Percentiles rank a stretch among this genome's conserved stretches.
Conservation (phyloP, 345 rosid species). For the Anastatica hierochuntica region DNA sequence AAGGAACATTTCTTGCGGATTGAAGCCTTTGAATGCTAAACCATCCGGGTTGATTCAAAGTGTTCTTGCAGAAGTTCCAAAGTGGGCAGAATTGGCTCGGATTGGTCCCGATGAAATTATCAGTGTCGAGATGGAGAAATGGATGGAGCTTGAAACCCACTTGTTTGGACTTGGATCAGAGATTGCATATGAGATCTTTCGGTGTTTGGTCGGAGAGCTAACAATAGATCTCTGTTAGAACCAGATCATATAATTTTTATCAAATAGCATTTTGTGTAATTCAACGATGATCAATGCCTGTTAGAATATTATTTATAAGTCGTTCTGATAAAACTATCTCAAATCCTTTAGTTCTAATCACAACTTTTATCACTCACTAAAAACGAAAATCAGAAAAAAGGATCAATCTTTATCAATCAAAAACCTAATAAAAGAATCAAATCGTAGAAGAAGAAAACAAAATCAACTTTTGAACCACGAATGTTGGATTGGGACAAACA, state of each 20-base stretch:
- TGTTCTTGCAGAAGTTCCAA: slow-evolving; percentile 48
- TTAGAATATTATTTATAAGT: too few species aligned
- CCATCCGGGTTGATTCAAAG: slow-evolving; percentile 36
- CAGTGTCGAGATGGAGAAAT: slow-evolving; percentile 58
- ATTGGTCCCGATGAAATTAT: slow-evolving; percentile 51
- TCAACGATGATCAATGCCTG: too few species aligned
- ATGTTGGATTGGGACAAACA: background rate
- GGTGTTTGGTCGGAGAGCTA: slow-evolving; percentile 48
- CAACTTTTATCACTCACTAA: slow-evolving; percentile 1
- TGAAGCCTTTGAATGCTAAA: slow-evolving; percentile 27
- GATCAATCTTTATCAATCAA: slow-evolving; percentile 4
- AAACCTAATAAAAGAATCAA: background rate
- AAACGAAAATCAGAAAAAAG: background rate
- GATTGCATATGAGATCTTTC: slow-evolving; percentile 47
- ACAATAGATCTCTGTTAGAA: slow-evolving; percentile 25
- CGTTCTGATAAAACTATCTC: too few species aligned
- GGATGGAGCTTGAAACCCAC: slow-evolving; percentile 59
- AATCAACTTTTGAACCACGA: background rate
- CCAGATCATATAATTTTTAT: background rate
- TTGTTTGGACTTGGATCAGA: slow-evolving; percentile 46
- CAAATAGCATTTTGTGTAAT: too few species aligned
- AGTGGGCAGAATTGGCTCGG: slow-evolving; percentile 42
- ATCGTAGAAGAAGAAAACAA: background rate
- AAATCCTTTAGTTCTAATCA: background rate
- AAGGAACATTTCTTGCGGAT: slow-evolving; percentile 34